These are phyloP conservation scores for Ogataea naganishii DNA, from an alignment of 805 yeast species.

Conservation along the genomic window DNA sequence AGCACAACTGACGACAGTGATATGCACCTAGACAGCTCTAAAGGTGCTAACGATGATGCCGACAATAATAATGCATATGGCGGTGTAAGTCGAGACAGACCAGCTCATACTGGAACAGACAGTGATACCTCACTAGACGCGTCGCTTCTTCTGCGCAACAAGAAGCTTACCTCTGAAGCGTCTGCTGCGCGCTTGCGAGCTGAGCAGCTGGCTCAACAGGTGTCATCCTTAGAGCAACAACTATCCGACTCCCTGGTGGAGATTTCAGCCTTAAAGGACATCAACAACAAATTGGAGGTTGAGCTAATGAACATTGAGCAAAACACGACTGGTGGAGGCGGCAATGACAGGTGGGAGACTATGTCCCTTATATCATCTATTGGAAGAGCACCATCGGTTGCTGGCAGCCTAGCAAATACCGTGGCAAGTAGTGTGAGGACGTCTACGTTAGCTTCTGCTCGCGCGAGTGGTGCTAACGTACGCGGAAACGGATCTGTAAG, in stretches of 20 bases:
- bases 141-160: conserved; percentile 62
- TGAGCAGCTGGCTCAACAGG: conserved; percentile 33
- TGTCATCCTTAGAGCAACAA: conserved; percentile 30
- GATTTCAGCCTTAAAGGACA: conserved; percentile 29
- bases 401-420: conserved; percentile 16
- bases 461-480: conserved; percentile 11
- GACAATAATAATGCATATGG: conserved; percentile 18
- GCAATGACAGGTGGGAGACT: conserved; percentile 46
- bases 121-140: conserved; percentile 34
- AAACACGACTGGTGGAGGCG: conserved; percentile 12
- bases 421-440: no score
- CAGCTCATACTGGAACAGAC: no score
- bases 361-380: conserved; percentile 62
- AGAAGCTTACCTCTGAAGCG: conserved; percentile 60
- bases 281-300: conserved; percentile 60
- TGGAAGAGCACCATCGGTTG: conserved; percentile 26
- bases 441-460: conserved; percentile 8
- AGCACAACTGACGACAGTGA: conserved; percentile 4
- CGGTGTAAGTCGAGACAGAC: conserved; percentile 8
- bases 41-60: conserved; percentile 22
- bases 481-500: conserved; percentile 31
- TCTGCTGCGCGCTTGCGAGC: conserved; percentile 57
- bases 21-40: conserved; percentile 18
- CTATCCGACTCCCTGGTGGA: conserved; percentile 27
- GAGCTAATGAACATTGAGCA: conserved; percentile 60